Base-by-base conservation (phyloP, 306 rosid genomes). In the Albizia julibrissin region DNA sequence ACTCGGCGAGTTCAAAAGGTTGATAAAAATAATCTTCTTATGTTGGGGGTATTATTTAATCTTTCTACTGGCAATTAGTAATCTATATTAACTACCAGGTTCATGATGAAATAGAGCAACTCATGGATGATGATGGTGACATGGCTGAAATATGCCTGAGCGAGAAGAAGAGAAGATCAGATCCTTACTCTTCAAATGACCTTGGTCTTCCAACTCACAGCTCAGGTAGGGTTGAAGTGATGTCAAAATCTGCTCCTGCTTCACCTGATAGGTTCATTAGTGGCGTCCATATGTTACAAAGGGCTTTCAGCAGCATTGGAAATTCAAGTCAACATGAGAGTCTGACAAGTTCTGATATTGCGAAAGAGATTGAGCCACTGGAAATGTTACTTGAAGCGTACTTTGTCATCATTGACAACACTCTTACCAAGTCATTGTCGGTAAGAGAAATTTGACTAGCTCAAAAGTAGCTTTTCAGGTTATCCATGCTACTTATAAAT, bases 111-210 rank as follows among this genome's bases (percentile, higher is more conserved):
- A 92, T 96, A 83, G 98, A 96, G 84, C 99, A 96, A 87, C 98
- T 96, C 84, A 96, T 96, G 98, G 98, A 96, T 80, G 98, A 96
- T 85, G 98, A 96, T 85, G 99, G 97, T 59, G 99, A 96, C 83
- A 96, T 96, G 99, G 99, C 98, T 56, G 99, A 96, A 89, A 96
- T 93, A 98, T 96, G 94, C 75, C 89, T 96, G 37, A 91, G 98
- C 1, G 97, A 96, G 92, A 96, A 96, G 94, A 93, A 85, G 90
- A 87, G 84, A 75, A 87, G 93, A 86, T 90, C 90, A 52, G 89
- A 79, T 3, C 64, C 85, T 21, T 75, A 78, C 78, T 71, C 79
- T 83, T 69, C 65, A 47, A 86, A 85, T 87, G 93, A 91, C 6
- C 40, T 26, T 79, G 44, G 72, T 82, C 79, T 84, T 75, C 91